Conservation (phyloP, 192 early-diverging fungal genomes). For the Coemansia sp. region DNA sequence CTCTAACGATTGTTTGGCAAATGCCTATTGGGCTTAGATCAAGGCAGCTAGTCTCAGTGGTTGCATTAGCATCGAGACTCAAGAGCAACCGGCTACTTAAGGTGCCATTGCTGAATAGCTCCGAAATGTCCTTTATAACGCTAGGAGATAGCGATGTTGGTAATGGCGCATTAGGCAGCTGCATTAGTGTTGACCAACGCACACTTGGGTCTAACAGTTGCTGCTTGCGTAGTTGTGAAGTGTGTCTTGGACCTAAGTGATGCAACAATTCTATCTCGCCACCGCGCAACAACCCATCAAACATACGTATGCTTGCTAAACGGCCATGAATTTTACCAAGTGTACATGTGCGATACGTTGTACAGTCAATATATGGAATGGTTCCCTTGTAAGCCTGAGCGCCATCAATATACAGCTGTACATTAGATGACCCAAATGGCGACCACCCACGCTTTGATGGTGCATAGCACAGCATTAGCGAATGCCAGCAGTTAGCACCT, state of each 20-base stretch:
- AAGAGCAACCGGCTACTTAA: constrained; percentile 20
- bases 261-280: constrained; percentile 33
- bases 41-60: constrained; percentile 3
- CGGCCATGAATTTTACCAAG: constrained; percentile 29
- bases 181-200: constrained; percentile 6
- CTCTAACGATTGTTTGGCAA: constrained; percentile 31
- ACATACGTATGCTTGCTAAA: constrained; percentile 34
- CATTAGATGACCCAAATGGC: constrained; percentile 38
- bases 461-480: constrained; percentile 24
- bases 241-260: constrained; percentile 23
- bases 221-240: constrained; percentile 23
- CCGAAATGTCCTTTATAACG: constrained; percentile 11
- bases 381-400: constrained; percentile 25
- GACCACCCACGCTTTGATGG: constrained; percentile 46
- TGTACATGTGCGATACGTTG: constrained; percentile 18
- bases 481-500: constrained; percentile 21
- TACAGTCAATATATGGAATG: constrained; percentile 30
- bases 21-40: constrained; percentile 41
- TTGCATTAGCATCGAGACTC: constrained; percentile 14
- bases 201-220: constrained; percentile 17
- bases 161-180: constrained; percentile 1
- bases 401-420: constrained; percentile 30
- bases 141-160: constrained; percentile 10
- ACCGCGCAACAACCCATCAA: constrained; percentile 25
- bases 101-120: constrained; percentile 17